A percentile compares a stretch with the other conserved stretches of the same genome.
Conservation (phyloP, 2,329 filamentous ascomycete species). For the Endoconidiophora laricicola region DNA sequence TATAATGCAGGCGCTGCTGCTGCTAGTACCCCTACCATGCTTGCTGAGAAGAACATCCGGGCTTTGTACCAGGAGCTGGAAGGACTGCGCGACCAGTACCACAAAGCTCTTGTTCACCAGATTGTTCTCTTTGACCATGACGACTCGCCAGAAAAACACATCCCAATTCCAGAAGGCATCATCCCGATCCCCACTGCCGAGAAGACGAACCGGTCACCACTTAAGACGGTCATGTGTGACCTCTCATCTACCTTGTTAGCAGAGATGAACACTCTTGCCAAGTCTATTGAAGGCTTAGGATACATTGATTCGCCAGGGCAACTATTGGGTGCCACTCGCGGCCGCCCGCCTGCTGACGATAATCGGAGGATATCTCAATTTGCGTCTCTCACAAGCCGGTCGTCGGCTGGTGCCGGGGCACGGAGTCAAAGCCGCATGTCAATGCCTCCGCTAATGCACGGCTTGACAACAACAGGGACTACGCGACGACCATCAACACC, state of each 20-base stretch:
- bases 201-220: slow-evolving; percentile 34
- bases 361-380: slow-evolving; percentile 41
- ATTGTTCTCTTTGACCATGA: slow-evolving; percentile 65
- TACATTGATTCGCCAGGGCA: slow-evolving; percentile 62
- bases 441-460: slow-evolving; percentile 48
- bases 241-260: slow-evolving; percentile 57
- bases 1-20: slow-evolving; percentile 29
- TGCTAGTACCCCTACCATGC: not conserved
- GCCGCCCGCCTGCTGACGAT: slow-evolving; percentile 16
- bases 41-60: slow-evolving; percentile 38
- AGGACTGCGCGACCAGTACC: slow-evolving; percentile 53
- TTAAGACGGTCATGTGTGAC: slow-evolving; percentile 67
- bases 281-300: slow-evolving; percentile 53
- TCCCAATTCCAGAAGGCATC: slow-evolving; percentile 49
- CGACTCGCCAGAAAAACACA: slow-evolving; percentile 28
- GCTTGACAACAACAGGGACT: slow-evolving; percentile 26
- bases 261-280: slow-evolving; percentile 59
- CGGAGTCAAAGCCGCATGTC: slow-evolving; percentile 58
- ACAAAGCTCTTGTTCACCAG: slow-evolving; percentile 61
- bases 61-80: slow-evolving; percentile 51
- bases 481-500: slow-evolving; percentile 35
- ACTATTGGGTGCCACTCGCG: slow-evolving; percentile 20
- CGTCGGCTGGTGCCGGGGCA: slow-evolving; percentile 36
- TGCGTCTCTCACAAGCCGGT: slow-evolving; percentile 26
- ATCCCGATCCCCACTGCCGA: slow-evolving; percentile 48